phyloP scores from a whole-genome alignment of 1,284 basidiomycete genomes.

The Apiotrichum brassicae region DNA sequence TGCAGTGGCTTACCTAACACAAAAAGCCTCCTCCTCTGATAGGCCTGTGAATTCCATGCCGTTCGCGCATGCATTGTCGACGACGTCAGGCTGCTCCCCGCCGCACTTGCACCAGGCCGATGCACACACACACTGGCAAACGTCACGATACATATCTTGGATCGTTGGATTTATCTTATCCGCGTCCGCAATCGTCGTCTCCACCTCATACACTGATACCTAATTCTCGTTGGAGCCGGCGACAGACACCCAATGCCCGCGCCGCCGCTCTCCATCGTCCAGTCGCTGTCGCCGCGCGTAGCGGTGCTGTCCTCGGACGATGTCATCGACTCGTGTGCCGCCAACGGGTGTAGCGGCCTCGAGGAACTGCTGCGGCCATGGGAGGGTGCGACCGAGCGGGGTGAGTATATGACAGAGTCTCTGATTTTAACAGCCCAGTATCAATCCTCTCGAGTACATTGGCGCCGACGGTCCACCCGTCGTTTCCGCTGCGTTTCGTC shows the following conservation, averaged over 20 bases:
- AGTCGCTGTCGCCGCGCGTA: conserved; percentile 44
- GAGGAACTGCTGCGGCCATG: conserved; percentile 46
- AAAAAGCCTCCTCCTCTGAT: too few relatives aligned
- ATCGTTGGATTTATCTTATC: too few relatives aligned
- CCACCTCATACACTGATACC: too few relatives aligned
- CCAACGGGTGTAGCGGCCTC: conserved; percentile 44
- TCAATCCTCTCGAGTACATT: conserved; percentile 43
- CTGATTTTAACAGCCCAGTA: conserved; percentile 32
- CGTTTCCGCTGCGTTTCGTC: conserved; percentile 44
- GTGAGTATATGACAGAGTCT: conserved; percentile 21
- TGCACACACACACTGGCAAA: too few relatives aligned
- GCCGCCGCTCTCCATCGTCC: conserved; percentile 41
- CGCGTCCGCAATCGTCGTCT: too few relatives aligned
- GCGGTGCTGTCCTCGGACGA: conserved; percentile 44
- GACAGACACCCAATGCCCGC: conserved; percentile 34
- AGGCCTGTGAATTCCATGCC: too few relatives aligned
- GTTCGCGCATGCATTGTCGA: too few relatives aligned
- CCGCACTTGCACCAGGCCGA: too few relatives aligned
- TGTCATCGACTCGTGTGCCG: conserved; percentile 40
- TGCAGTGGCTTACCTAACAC: too few relatives aligned
- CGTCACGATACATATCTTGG: too few relatives aligned
- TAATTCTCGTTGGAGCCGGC: background rate
- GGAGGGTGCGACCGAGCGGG: conserved; percentile 43
- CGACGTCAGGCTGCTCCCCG: too few relatives aligned
- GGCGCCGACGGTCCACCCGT: conserved; percentile 43